These are phyloP conservation scores for Pythium insidiosum DNA, from an alignment of 352 stramenopile genomes.

Conservation along the genomic window DNA sequence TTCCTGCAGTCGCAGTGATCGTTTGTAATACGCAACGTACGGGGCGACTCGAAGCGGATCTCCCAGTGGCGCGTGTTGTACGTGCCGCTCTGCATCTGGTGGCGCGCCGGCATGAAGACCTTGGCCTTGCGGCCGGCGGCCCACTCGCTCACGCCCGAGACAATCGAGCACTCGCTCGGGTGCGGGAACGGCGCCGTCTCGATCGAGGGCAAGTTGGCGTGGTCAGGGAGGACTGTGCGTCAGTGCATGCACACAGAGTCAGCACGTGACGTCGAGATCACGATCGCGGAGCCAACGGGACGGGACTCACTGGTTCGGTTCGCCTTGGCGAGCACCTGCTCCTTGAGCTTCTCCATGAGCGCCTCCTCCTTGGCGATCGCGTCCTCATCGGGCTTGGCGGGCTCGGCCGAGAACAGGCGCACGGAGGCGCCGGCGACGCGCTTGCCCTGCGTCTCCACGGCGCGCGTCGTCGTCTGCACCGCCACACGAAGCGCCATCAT, in stretches of 20 bases:
- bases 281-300: not conserved
- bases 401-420: slow-evolving; percentile 32
- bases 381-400: slow-evolving; percentile 29
- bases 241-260: no score
- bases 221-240: slow-evolving; percentile 53
- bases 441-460: slow-evolving; percentile 12
- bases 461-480: slow-evolving; percentile 12
- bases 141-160: slow-evolving; percentile 61
- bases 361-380: slow-evolving; percentile 38
- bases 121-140: slow-evolving; percentile 53
- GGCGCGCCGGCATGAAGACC: slow-evolving; percentile 66
- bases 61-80: slow-evolving; percentile 84
- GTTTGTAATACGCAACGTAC: slow-evolving; percentile 5
- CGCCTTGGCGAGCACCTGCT: slow-evolving; percentile 34
- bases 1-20: no score
- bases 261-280: not conserved
- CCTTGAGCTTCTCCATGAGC: slow-evolving; percentile 28
- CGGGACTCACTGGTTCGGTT: slow-evolving; percentile 41
- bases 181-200: slow-evolving; percentile 43
- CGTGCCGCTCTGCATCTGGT: slow-evolving; percentile 83
- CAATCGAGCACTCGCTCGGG: slow-evolving; percentile 51
- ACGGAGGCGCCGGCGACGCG: slow-evolving; percentile 6
- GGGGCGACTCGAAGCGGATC: slow-evolving; percentile 63
- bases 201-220: slow-evolving; percentile 37
- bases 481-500: slow-evolving; percentile 18